Base-by-base conservation (phyloP, 495 filamentous ascomycete species). In the Xylaria grammica region DNA sequence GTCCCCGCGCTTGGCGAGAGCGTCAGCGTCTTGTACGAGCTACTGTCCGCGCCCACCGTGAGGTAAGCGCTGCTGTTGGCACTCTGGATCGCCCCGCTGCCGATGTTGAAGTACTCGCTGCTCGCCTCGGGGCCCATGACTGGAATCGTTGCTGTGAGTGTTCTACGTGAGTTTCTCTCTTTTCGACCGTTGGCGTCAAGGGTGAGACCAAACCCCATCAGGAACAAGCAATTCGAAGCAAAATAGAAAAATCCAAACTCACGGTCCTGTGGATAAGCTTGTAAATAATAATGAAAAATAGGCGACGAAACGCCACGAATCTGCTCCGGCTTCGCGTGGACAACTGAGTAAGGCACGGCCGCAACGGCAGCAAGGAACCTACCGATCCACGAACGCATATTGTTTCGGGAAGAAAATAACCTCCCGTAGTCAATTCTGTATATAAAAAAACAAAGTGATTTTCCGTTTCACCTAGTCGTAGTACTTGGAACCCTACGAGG, bases 1-100 rank as follows among this genome's bases (percentile, higher is more conserved):
- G 75, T 61, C 27, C 74, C 73, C 19, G 67, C 70, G 30, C 20
- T 44, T n/a, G 40, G 5, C 63, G 69, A 69, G 46, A 84, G 80
- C 13, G 69, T 76, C 11, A 84, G 65, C 24, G 79, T 79, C 67
- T 84, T 82, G 68, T 84, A 84, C 40, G 75, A 80, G 20, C 79
- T 82, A 17, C 63, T 63, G 32, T 75, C 75, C 42, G 45, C 62
- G 26, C 71, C 78, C 63, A 83, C 79, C 67, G 83, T 82, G 22
- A 85, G 73, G 66, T 74, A 84, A 40, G 68, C 26, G 42, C 72
- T 76, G 15, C 78, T 79, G 42, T 81, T 79, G 51, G 73, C 75
- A 68, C 75, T 77, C 71, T 78, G 76, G 66, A 84, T 83, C n/a
- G 79, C 78, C 20, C 58, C 58, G 34, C 71, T 63, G 19, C 72